phyloP scores from a whole-genome alignment of 805 yeast genomes.

The Saccharomycopsis lassenensis region DNA sequence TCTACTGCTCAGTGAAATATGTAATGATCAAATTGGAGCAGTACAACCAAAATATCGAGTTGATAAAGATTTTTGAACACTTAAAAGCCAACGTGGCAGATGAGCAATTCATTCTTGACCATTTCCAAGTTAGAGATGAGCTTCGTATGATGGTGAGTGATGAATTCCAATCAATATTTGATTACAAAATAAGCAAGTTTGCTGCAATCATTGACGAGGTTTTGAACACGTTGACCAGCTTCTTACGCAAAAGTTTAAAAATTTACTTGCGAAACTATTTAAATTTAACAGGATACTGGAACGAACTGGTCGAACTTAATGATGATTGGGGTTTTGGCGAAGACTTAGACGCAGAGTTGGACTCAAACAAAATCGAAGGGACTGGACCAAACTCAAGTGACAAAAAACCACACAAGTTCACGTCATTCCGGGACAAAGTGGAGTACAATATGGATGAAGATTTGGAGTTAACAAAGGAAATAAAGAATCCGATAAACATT shows the following conservation, averaged over 20 bases:
- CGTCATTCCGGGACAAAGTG: background rate
- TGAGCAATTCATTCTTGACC: background rate
- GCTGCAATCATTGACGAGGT: conserved; percentile 6
- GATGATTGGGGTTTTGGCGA: conserved; percentile 11
- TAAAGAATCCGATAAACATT: conserved; percentile 10
- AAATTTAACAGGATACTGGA: conserved; percentile 12
- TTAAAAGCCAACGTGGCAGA: background rate
- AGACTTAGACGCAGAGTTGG: conserved; percentile 1
- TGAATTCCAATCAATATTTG: conserved; percentile 6
- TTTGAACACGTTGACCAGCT: conserved; percentile 9
- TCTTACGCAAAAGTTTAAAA: conserved; percentile 15
- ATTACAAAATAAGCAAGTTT: conserved; percentile 5
- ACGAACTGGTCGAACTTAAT: background rate
- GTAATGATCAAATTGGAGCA: conserved; percentile 8
- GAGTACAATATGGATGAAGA: conserved; percentile 1
- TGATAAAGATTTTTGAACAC: conserved; percentile 7
- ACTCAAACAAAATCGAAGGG: background rate
- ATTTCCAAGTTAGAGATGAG: background rate
- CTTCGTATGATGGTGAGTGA: background rate
- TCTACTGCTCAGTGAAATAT: conserved; percentile 15
- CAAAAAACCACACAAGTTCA: background rate
- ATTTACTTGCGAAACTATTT: conserved; percentile 12
- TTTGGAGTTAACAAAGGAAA: conserved; percentile 10
- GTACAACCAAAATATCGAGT: conserved; percentile 10
- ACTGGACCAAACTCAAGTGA: background rate